Evolutionary conservation across 108 stramenopile genomes (phyloP).

Genomic region (Stephanodiscus triporus): DNA sequence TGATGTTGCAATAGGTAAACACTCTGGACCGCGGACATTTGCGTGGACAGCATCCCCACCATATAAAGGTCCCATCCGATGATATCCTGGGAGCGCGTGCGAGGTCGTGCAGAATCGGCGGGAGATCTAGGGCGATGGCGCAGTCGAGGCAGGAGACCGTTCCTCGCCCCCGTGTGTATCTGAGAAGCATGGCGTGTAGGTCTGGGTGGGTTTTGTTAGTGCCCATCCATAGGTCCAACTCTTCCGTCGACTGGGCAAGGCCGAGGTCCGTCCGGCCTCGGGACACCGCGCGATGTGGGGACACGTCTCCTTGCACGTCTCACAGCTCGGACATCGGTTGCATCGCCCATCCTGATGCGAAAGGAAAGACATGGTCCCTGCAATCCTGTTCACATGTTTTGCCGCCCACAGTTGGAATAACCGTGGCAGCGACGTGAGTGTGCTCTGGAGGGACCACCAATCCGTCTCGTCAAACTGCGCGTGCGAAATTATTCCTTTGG

Average conservation of each 20-base stretch:
- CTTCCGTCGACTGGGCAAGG: not conserved
- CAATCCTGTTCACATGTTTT: not conserved
- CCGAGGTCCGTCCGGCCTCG: not conserved
- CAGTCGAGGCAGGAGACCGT: too few relatives aligned
- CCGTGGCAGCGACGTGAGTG: not conserved
- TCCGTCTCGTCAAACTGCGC: not conserved
- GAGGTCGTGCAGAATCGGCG: too few relatives aligned
- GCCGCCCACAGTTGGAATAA: not conserved
- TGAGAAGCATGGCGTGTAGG: not conserved
- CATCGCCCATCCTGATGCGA: not conserved
- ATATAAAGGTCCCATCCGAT: too few relatives aligned
- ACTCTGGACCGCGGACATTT: too few relatives aligned
- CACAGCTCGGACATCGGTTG: not conserved
- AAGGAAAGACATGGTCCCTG: not conserved
- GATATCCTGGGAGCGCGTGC: too few relatives aligned
- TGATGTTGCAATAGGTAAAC: too few relatives aligned
- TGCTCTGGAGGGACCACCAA: not conserved
- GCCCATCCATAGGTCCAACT: not conserved
- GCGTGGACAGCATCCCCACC: too few relatives aligned
- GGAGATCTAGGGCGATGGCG: too few relatives aligned
- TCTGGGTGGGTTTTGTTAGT: not conserved
- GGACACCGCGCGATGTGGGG: not conserved
- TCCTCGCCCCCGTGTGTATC: too few relatives aligned
- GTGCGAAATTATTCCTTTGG: not conserved
- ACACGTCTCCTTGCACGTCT: not conserved